Percentiles rank a stretch among this genome's conserved stretches.
phyloP scores from a whole-genome alignment of 108 stramenopile genomes.

The Skeletonema tropicum region DNA sequence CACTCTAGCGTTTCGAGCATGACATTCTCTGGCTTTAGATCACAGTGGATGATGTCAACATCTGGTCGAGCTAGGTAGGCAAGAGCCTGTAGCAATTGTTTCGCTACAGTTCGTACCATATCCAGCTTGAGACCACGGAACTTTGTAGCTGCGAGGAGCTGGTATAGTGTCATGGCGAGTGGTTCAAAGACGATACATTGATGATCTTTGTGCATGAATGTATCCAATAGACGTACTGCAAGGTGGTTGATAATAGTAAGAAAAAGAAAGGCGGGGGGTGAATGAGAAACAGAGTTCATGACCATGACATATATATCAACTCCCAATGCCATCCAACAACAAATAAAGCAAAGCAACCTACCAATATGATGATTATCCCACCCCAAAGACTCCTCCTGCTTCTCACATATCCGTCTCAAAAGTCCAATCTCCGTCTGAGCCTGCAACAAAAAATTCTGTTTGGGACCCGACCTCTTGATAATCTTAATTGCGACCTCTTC shows the following conservation, averaged over 20 bases:
- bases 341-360: conserved; percentile 42
- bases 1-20: conserved; percentile 60
- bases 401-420: conserved; percentile 61
- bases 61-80: conserved; percentile 85
- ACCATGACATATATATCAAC: too few species aligned
- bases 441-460: conserved; percentile 94
- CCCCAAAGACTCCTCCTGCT: conserved; percentile 71
- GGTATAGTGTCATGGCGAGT: conserved; percentile 96
- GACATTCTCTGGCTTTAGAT: conserved; percentile 86
- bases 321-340: neutral
- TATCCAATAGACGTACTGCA: conserved; percentile 86
- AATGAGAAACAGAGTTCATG: neutral
- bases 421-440: conserved; percentile 98
- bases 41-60: conserved; percentile 69
- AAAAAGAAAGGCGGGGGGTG: neutral
- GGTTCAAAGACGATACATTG: conserved; percentile 98
- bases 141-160: conserved; percentile 94
- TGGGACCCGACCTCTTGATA: conserved; percentile 81
- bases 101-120: conserved; percentile 95
- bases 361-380: conserved; percentile 76
- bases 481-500: conserved; percentile 99
- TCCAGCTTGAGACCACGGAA: conserved; percentile 96
- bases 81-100: conserved; percentile 80
- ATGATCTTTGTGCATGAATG: conserved; percentile 94
- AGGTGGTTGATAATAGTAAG: too few species aligned